These are phyloP conservation scores for Paulownia fortunei DNA, from an alignment of 257 asterid genomes.

Conservation along the genomic window DNA sequence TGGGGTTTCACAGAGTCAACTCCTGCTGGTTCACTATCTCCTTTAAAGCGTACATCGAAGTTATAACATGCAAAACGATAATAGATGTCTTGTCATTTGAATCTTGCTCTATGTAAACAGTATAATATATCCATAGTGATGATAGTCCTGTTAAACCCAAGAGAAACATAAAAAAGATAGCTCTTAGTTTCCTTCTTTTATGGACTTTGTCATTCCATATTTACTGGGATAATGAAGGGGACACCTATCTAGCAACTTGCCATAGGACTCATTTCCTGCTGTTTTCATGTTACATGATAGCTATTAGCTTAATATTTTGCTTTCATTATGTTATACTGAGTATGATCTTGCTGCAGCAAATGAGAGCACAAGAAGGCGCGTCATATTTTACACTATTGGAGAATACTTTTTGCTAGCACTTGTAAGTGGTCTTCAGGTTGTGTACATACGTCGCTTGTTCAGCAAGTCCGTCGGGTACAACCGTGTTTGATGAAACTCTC, in stretches of 20 bases:
- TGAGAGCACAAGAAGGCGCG: slow-evolving; percentile 93
- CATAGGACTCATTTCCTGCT: neutral
- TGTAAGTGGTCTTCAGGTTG: slow-evolving; percentile 84
- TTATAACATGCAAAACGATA: neutral
- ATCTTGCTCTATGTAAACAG: neutral
- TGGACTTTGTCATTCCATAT: neutral
- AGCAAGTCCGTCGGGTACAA: slow-evolving; percentile 91
- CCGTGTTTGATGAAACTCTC: slow-evolving; percentile 69
- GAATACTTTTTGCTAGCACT: slow-evolving; percentile 85
- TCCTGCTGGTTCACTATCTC: neutral
- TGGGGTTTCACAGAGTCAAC: neutral
- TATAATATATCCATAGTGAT: neutral
- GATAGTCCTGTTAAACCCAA: neutral
- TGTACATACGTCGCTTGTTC: slow-evolving; percentile 82
- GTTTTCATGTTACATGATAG: neutral
- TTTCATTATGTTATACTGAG: neutral
- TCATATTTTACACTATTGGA: slow-evolving; percentile 87
- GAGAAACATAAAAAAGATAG: neutral
- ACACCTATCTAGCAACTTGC: neutral
- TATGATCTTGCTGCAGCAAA: slow-evolving; percentile 65
- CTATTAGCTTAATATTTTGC: neutral
- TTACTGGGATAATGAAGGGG: neutral
- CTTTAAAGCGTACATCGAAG: neutral
- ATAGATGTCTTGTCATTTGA: too few species aligned
- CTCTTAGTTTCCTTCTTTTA: neutral